These are phyloP conservation scores for Citrus reticulata DNA, from an alignment of 345 rosid species.

Conservation along the genomic window DNA sequence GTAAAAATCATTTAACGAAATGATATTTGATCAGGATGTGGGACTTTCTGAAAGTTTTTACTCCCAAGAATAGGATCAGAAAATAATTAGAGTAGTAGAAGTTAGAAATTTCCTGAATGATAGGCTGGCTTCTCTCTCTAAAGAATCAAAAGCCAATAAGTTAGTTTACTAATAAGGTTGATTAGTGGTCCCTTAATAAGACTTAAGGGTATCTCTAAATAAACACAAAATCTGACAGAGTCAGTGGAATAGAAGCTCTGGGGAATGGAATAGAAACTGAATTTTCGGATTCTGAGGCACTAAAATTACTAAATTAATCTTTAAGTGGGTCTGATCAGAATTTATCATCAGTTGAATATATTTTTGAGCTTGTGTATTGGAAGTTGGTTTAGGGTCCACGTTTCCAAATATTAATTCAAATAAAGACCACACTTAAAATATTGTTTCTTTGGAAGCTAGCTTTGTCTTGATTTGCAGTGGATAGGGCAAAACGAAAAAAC, in stretches of 20 bases:
- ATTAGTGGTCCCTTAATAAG: slow-evolving; percentile 18
- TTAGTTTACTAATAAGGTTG: neutral
- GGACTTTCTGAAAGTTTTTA: neutral
- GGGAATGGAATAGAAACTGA: slow-evolving; percentile 95
- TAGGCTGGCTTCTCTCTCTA: neutral
- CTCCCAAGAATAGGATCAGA: neutral
- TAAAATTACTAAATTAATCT: slow-evolving; percentile 29
- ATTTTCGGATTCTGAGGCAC: slow-evolving; percentile 47
- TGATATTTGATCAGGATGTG: neutral
- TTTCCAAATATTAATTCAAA: slow-evolving; percentile 31
- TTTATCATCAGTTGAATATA: slow-evolving; percentile 11
- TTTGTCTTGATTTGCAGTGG: slow-evolving; percentile 35
- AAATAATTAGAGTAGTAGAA: neutral
- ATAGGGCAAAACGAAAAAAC: slow-evolving; percentile 12
- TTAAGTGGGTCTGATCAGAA: slow-evolving; percentile 13
- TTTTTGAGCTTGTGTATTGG: slow-evolving; percentile 40
- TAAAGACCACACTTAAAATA: slow-evolving; percentile 12
- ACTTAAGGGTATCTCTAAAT: slow-evolving; percentile 10
- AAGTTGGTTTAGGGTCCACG: slow-evolving; percentile 47
- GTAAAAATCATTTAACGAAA: neutral
- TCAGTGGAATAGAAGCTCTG: slow-evolving; percentile 94
- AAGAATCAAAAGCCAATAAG: neutral
- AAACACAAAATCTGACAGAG: slow-evolving; percentile 43
- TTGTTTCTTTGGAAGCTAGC: slow-evolving; percentile 6
- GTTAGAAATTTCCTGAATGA: slow-evolving; percentile 2